These are phyloP conservation scores for Coemansia sp. DNA, from an alignment of 192 early-diverging fungal species.

Conservation along the genomic window DNA sequence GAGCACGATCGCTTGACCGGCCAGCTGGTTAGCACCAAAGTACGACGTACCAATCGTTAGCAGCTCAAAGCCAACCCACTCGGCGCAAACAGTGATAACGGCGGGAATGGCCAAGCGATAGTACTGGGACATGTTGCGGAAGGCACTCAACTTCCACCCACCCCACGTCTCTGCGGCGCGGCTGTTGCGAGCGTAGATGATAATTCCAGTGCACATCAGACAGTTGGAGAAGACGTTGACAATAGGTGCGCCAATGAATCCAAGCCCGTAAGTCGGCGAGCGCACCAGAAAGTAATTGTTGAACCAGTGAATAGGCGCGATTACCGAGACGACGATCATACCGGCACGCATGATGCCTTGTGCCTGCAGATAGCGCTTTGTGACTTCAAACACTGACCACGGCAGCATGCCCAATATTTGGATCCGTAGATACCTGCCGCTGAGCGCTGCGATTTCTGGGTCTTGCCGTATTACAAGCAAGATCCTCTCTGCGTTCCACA, in stretches of 20 bases:
- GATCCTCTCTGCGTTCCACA: slow-evolving; percentile 72
- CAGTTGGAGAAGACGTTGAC: slow-evolving; percentile 77
- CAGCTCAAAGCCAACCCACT: slow-evolving; percentile 63
- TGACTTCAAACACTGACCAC: slow-evolving; percentile 79
- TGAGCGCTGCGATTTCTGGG: slow-evolving; percentile 63
- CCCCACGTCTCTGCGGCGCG: slow-evolving; percentile 69
- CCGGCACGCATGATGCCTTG: slow-evolving; percentile 90
- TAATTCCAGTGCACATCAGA: slow-evolving; percentile 64
- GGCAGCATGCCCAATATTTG: slow-evolving; percentile 74
- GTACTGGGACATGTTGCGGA: slow-evolving; percentile 55
- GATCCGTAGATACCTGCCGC: slow-evolving; percentile 67
- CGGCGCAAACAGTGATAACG: slow-evolving; percentile 71
- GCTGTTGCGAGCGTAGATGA: slow-evolving; percentile 65
- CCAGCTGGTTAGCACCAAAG: slow-evolving; percentile 60
- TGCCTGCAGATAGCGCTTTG: slow-evolving; percentile 83
- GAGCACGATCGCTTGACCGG: slow-evolving; percentile 61
- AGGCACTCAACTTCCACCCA: slow-evolving; percentile 59
- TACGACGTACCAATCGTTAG: slow-evolving; percentile 56
- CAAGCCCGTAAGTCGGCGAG: slow-evolving; percentile 63
- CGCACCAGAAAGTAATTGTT: slow-evolving; percentile 82
- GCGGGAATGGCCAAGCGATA: slow-evolving; percentile 69
- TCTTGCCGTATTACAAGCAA: slow-evolving; percentile 76
- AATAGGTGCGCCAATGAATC: slow-evolving; percentile 83
- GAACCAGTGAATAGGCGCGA: slow-evolving; percentile 72
- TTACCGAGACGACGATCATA: slow-evolving; percentile 69